phyloP scores from a whole-genome alignment of 441 rosid species.

The Euphorbia celastroides region DNA sequence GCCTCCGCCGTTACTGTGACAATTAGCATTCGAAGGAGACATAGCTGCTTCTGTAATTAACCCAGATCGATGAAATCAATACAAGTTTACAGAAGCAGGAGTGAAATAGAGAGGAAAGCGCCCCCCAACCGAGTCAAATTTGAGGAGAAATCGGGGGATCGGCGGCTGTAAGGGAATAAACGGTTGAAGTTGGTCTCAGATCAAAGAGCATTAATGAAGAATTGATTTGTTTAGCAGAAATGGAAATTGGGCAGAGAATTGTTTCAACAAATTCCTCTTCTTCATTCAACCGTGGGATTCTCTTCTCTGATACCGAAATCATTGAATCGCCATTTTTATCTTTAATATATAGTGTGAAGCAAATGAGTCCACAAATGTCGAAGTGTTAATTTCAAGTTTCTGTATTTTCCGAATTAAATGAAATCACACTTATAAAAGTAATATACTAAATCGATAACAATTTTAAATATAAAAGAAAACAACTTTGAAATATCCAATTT shows the following conservation, averaged over 20 bases:
- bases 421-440: no score
- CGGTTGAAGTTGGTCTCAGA: not conserved
- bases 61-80: conserved; percentile 7
- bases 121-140: not conserved
- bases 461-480: no score
- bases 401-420: no score
- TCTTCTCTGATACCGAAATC: not conserved
- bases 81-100: not conserved
- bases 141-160: conserved; percentile 2
- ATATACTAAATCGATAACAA: no score
- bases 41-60: not conserved
- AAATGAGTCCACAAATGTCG: not conserved
- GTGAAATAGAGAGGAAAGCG: not conserved
- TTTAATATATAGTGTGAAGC: not conserved
- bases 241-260: not conserved
- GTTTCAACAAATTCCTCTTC: not conserved
- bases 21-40: conserved; percentile 15
- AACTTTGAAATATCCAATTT: no score
- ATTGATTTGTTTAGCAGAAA: not conserved
- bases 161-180: not conserved
- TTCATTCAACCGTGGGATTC: not conserved
- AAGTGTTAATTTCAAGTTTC: not conserved
- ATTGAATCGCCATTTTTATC: not conserved
- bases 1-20: conserved; percentile 9
- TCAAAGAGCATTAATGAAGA: not conserved